Evolutionary conservation across 2,329 filamentous ascomycete genomes (phyloP).

Genomic region (Plenodomus biglobosus): DNA sequence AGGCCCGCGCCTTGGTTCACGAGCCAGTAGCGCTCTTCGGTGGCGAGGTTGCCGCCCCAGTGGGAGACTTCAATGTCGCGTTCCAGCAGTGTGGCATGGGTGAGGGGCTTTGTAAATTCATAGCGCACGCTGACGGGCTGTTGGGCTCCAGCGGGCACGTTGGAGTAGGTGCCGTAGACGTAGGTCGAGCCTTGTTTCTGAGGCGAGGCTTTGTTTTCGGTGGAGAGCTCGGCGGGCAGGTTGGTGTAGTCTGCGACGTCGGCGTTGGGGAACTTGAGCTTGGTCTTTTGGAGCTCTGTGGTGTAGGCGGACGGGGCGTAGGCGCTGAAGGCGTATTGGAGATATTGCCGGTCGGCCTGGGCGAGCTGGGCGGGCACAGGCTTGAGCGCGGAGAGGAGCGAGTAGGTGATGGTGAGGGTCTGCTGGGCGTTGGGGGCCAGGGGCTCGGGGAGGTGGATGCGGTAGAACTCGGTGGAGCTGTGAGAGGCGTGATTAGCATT

Average conservation of each 20-base stretch:
- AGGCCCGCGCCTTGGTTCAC: conserved; percentile 79
- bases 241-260: conserved; percentile 85
- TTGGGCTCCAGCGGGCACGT: conserved; percentile 74
- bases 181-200: conserved; percentile 82
- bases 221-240: conserved; percentile 60
- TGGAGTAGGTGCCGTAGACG: conserved; percentile 86
- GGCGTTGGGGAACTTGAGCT: conserved; percentile 80
- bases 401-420: conserved; percentile 85
- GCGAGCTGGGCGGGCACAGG: conserved; percentile 79
- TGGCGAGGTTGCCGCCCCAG: conserved; percentile 95
- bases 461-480: conserved; percentile 69
- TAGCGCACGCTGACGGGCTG: conserved; percentile 80
- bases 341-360: conserved; percentile 86
- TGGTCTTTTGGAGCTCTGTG: conserved; percentile 93
- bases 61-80: conserved; percentile 94
- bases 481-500: conserved; percentile 5
- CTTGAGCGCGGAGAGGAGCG: conserved; percentile 72
- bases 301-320: conserved; percentile 82
- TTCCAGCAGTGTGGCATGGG: conserved; percentile 76
- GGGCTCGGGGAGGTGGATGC: conserved; percentile 73
- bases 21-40: conserved; percentile 90
- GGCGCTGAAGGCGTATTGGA: conserved; percentile 81
- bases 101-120: conserved; percentile 91
- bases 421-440: conserved; percentile 76
- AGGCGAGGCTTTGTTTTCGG: conserved; percentile 66